Conservation (phyloP, 73 alveolate genomes). For the Uronychia setigera region DNA sequence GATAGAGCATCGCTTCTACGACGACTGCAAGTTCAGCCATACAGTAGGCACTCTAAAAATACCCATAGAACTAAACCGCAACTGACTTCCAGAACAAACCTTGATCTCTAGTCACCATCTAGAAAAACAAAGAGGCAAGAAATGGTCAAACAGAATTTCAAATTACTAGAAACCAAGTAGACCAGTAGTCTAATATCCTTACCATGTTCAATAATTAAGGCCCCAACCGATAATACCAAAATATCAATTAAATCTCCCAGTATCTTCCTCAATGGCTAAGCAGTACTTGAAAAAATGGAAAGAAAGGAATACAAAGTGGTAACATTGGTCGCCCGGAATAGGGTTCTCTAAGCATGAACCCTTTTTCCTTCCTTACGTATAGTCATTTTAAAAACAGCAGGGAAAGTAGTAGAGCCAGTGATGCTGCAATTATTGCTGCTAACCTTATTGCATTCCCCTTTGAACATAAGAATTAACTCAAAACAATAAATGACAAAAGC, state of each 20-base stretch:
- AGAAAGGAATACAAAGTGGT: not conserved
- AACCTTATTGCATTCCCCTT: not conserved
- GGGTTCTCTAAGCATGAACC: not conserved
- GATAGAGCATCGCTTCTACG: not conserved
- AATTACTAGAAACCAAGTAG: not conserved
- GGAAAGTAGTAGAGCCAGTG: not conserved
- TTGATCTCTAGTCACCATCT: no score
- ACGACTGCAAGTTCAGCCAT: not conserved
- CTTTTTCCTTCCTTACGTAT: not conserved
- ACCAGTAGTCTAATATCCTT: not conserved
- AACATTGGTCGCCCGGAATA: not conserved
- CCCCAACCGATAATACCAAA: not conserved
- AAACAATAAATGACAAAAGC: no score
- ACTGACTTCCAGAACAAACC: not conserved
- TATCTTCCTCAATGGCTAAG: not conserved
- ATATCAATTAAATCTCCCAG: not conserved
- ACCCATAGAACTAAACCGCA: not conserved
- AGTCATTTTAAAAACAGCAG: not conserved
- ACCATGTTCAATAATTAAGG: not conserved
- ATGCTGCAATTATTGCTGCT: not conserved
- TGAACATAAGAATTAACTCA: no score
- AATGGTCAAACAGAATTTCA: no score
- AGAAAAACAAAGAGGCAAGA: no score
- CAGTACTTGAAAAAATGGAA: not conserved
- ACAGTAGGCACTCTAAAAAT: not conserved